Base-by-base conservation (phyloP, 176 grass and related monocot species). In the Zoysia japonica region DNA sequence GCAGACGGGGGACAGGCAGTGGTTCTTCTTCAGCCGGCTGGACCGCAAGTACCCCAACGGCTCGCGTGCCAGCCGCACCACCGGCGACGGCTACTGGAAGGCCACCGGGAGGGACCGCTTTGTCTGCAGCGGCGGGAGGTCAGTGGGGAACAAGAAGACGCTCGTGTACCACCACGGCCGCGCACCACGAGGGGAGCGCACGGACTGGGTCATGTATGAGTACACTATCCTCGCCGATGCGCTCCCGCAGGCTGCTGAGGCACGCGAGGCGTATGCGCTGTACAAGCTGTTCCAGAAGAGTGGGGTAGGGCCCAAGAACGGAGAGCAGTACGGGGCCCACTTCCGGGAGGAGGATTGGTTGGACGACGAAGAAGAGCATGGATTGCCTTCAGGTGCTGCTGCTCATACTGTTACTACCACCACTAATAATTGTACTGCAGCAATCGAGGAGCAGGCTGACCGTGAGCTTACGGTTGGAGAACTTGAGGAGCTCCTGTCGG, bases 201-300 rank as follows among this genome's bases (percentile, higher is more conserved):
- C 91, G 11, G 86, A 97, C 78, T 97, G 93, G 91, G 93, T 97
- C 68, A 97, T 97, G 89, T 78, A 93, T 75, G 94, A 97, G 84
- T 91, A 93, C 74, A 91, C 95, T 74, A 75, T 98, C 17, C 86
- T 90, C 49, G 70, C 83, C 70, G 85, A 84, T 44, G 83, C 83
- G 47, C 80, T 94, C 36, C 87, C 87, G 68, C 72, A 54, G 68
- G 61, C 83, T 45, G 52, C 73, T 11, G 69, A 47, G 61, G 72
- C 37, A 43, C 81, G 65, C 66, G 86, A 98, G 83, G 68, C 76
- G 54, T 98, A 71, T 83, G 95, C 92, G 38, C 92, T 98, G 40
- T 98, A 98, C 78, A 98, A 98, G 83, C 52, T 98, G 46, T 98
- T 98, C 84, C 89, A 89, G 80, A 98, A 98, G 89, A 94, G 95